These are phyloP conservation scores for Sphagnum fallax DNA, from an alignment of 228 moss, liverwort and hornwort species.

Conservation along the genomic window DNA sequence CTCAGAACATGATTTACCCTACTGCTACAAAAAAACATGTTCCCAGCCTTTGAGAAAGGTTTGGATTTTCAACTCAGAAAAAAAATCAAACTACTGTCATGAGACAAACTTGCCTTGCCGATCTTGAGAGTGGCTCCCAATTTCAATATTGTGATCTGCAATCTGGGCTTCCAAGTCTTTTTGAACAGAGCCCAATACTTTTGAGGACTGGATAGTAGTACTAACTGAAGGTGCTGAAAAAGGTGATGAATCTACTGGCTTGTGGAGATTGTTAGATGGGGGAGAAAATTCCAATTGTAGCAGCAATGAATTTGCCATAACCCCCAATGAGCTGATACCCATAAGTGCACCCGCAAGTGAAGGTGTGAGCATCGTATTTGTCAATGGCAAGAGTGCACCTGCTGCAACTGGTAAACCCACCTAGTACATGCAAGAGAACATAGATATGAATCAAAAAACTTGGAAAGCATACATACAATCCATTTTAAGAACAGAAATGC, in stretches of 20 bases:
- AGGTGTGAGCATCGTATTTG: conserved; percentile 92
- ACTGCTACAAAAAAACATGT: too few species aligned
- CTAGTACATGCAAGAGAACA: conserved; percentile 29
- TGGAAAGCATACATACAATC: background rate
- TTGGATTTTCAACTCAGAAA: too few species aligned
- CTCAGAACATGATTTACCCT: too few species aligned
- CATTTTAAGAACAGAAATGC: too few species aligned
- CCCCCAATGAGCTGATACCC: conserved; percentile 91
- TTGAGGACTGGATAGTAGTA: conserved; percentile 1
- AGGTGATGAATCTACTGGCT: conserved; percentile 9
- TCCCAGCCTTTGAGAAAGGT: too few species aligned
- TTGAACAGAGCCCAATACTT: conserved; percentile 1
- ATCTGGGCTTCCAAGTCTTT: conserved; percentile 14
- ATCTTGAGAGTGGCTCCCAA: conserved; percentile 36
- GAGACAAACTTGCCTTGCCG: conserved; percentile 22
- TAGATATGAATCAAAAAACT: background rate
- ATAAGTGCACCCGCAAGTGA: conserved; percentile 92
- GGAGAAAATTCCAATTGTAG: conserved; percentile 77
- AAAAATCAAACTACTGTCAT: too few species aligned
- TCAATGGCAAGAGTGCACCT: conserved; percentile 71
- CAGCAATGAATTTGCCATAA: conserved; percentile 88
- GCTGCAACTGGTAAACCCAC: conserved; percentile 94
- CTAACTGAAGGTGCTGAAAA: conserved; percentile 8
- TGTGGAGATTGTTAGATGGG: conserved; percentile 18
- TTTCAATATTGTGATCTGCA: conserved; percentile 50